Percentiles rank a stretch among this genome's conserved stretches.
Evolutionary conservation across 2,329 filamentous ascomycete genomes (phyloP).

Genomic region (Ophiostoma quercus): DNA sequence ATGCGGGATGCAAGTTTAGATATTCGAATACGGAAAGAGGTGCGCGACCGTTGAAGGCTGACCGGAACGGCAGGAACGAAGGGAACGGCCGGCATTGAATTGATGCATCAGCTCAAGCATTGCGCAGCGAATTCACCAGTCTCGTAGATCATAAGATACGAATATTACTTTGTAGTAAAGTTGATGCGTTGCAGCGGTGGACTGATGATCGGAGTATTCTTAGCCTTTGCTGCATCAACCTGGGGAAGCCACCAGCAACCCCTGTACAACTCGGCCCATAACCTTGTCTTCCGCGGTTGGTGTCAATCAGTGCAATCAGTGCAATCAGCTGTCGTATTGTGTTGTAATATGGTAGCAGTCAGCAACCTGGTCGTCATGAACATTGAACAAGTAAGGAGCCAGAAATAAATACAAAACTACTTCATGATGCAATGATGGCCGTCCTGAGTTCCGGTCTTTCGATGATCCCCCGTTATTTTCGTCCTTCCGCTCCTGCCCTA

Average conservation of each 20-base stretch:
- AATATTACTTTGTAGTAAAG: too few species aligned
- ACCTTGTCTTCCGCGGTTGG: slow-evolving; percentile 8
- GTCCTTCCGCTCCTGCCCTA: neutral
- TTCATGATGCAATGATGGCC: neutral
- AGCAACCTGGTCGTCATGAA: neutral
- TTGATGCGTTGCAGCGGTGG: neutral
- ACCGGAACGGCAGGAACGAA: slow-evolving; percentile 6
- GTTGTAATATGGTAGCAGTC: neutral
- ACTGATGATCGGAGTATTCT: slow-evolving; percentile 4
- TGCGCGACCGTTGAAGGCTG: neutral
- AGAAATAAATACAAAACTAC: neutral
- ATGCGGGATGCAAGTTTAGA: neutral
- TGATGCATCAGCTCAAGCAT: neutral
- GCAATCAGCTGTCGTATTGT: neutral
- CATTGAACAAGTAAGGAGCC: too few species aligned
- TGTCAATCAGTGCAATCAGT: neutral
- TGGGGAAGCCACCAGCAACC: neutral
- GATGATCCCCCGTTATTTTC: neutral
- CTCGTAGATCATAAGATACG: neutral
- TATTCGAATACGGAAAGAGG: neutral
- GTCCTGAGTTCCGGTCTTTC: neutral
- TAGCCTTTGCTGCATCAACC: slow-evolving; percentile 1
- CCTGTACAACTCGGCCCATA: neutral
- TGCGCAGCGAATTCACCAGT: too few species aligned
- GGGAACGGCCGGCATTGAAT: neutral